These are phyloP conservation scores for Puccinia coronata DNA, from an alignment of 1,284 basidiomycete species.

Conservation along the genomic window DNA sequence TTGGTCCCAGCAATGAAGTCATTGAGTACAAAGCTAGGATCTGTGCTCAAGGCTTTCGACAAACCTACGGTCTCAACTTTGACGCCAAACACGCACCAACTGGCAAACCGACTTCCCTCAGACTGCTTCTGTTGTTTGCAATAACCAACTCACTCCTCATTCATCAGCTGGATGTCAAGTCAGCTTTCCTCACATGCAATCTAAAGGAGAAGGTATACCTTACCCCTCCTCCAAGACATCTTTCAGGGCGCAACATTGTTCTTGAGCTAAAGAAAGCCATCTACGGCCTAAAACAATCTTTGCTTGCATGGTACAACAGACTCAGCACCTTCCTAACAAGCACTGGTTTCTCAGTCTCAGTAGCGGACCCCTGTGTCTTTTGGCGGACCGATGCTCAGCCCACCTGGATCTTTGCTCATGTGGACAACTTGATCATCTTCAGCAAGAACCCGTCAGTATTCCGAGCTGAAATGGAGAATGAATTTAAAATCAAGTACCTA, in stretches of 20 bases:
- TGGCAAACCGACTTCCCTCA: not conserved
- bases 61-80: conserved; percentile 49
- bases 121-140: conserved; percentile 36
- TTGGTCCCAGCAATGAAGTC: conserved; percentile 2
- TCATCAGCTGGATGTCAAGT: conserved; percentile 45
- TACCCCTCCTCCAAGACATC: not conserved
- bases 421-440: not conserved
- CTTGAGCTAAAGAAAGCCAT: not conserved
- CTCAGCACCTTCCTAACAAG: not conserved
- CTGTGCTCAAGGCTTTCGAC: conserved; percentile 50
- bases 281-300: no score
- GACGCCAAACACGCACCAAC: conserved; percentile 49
- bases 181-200: conserved; percentile 4
- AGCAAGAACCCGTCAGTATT: not conserved
- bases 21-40: conserved; percentile 48
- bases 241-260: not conserved
- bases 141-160: conserved; percentile 19
- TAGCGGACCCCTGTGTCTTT: not conserved
- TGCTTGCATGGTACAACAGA: no score
- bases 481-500: not conserved
- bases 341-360: not conserved
- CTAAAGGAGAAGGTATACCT: not conserved
- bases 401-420: not conserved
- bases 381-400: not conserved
- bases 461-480: not conserved